These are phyloP conservation scores for Curvularia hawaiiensis DNA, from an alignment of 2,329 filamentous ascomycete species.

Conservation along the genomic window DNA sequence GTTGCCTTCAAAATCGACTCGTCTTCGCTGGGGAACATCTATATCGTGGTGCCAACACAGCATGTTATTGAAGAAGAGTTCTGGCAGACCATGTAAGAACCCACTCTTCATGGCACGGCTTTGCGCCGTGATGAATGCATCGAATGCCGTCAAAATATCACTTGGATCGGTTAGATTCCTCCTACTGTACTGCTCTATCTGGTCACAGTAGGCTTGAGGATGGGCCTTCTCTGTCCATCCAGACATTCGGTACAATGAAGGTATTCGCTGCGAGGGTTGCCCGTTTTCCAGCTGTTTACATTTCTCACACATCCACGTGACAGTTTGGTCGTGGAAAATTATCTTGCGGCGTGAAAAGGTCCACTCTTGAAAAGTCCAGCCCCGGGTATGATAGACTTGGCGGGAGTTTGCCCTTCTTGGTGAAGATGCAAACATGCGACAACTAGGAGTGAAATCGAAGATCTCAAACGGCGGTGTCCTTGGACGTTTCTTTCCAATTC, in stretches of 20 bases:
- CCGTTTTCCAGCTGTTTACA: not conserved
- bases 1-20: not conserved
- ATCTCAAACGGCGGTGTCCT: not conserved
- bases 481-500: not conserved
- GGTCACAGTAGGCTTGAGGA: not conserved
- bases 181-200: not conserved
- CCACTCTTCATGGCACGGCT: not conserved
- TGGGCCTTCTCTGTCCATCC: not conserved
- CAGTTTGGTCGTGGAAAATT: not conserved
- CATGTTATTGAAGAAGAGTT: not conserved
- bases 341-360: not conserved
- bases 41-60: conserved; percentile 1
- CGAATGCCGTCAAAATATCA: not conserved
- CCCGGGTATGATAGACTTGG: not conserved
- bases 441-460: not conserved
- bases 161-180: not conserved
- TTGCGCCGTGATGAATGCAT: not conserved
- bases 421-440: not conserved
- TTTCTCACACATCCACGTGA: not conserved
- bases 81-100: not conserved
- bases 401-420: not conserved
- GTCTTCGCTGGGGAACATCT: not conserved
- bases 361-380: conserved; percentile 1
- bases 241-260: too few relatives aligned
- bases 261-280: rapidly evolving